Evolutionary conservation across 305 asterid species (phyloP).

Genomic region (Fraxinus sp.): DNA sequence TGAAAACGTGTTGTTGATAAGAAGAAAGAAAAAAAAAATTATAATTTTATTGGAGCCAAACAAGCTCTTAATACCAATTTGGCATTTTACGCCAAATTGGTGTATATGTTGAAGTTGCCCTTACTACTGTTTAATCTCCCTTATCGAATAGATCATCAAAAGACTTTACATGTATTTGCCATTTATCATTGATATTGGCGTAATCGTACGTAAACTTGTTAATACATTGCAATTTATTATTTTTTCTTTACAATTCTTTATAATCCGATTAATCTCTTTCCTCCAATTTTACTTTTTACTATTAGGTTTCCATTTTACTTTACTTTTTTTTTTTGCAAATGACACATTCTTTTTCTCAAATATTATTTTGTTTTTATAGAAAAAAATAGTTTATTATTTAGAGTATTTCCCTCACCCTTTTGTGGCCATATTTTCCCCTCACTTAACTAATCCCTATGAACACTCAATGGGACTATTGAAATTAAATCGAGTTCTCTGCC

Average conservation of each 20-base stretch:
- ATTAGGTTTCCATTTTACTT: no score
- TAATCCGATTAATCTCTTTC: not conserved
- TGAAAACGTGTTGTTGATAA: no score
- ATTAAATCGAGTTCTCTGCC: constrained; percentile 15
- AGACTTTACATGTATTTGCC: not conserved
- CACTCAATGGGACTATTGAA: constrained; percentile 28
- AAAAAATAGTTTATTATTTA: not conserved
- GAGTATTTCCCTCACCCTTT: not conserved
- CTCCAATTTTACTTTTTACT: not conserved
- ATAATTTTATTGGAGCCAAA: no score
- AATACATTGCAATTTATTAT: not conserved
- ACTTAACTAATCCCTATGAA: constrained; percentile 28
- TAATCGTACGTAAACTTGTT: not conserved
- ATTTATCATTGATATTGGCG: no score
- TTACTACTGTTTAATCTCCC: no score
- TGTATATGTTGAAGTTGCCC: not conserved
- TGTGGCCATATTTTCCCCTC: constrained; percentile 6
- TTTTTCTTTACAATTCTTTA: no score
- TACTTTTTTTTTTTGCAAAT: not conserved
- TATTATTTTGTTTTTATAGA: not conserved
- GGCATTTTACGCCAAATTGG: no score
- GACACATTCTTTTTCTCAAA: not conserved
- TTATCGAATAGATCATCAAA: not conserved
- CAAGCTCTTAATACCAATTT: no score
- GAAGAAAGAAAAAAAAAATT: no score